phyloP scores from a whole-genome alignment of 495 filamentous ascomycete genomes.

The Sabuloglossum arenarium region DNA sequence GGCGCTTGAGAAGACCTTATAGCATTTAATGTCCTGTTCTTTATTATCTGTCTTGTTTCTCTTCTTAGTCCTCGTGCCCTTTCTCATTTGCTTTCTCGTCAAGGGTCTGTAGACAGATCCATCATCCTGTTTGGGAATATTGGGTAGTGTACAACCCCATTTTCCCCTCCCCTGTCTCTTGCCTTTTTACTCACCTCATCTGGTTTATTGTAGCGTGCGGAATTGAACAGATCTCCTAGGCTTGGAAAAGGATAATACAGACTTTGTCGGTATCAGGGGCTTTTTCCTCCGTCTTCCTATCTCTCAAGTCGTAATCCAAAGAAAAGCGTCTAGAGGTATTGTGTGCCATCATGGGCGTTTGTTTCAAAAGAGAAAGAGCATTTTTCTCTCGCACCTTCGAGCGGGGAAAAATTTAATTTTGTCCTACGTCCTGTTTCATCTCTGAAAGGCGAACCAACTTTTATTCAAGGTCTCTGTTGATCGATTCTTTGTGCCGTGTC shows the following conservation, averaged over 20 bases:
- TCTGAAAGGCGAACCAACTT: no score
- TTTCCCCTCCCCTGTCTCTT: background rate
- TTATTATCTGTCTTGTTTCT: background rate
- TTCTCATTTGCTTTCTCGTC: background rate
- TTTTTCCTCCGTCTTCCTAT: background rate
- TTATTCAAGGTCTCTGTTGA: no score
- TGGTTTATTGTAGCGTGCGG: background rate
- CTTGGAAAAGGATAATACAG: background rate
- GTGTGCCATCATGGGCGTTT: background rate
- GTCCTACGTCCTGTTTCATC: no score
- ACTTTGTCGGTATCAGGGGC: background rate
- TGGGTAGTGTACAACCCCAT: background rate
- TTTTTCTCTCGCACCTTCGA: no score
- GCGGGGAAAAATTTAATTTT: no score
- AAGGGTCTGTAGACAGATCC: background rate
- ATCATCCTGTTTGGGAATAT: background rate
- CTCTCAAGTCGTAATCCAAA: background rate
- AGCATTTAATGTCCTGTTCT: slow-evolving; percentile 1
- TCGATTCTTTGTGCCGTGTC: no score
- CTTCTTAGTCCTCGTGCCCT: background rate
- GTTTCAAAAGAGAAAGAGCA: background rate
- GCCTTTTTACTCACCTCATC: background rate
- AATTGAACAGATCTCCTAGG: background rate
- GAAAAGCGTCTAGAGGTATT: slow-evolving; percentile 1
- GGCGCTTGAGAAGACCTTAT: slow-evolving; percentile 38